Evolutionary conservation across 345 rosid species (phyloP), one percentile per base, ranked within the genome.

Genomic region (Diplotaxis tenuifolia): DNA sequence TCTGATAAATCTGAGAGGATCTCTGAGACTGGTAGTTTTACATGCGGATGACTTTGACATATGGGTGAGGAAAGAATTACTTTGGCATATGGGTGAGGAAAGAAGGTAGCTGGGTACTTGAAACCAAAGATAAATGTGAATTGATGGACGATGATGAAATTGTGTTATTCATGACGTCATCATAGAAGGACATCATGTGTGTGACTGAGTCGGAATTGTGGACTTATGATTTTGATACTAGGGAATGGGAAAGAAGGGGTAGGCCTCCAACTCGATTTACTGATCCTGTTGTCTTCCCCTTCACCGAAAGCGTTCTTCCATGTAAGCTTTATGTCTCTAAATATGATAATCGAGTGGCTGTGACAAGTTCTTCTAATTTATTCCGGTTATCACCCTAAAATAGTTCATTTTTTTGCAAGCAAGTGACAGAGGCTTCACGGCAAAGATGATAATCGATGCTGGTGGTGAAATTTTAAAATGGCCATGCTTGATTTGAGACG

Each of bases 271-370:
- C 32, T 10, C 65, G 20, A 12, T 29, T 5, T 57, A 6, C 6
- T 6, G 53, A 12, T 8, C 74, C 74, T 0, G 65, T 49, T 15
- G 47, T 62, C 9, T 67, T 61, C 32, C 19, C 77, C 1, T 78
- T 59, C 34, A 67, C 71, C 6, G 70, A 72, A 72, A 78, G 81
- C 53, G 65, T 78, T 54, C 66, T 78, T 53, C 70, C 77, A 62
- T 71, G 81, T 78, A 72, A 78, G 81, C 31, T 16, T 4, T 19
- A 2, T 34, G 12, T n/a, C 25, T 62, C 0, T 62, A 40, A 4
- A 50, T 42, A 42, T n/a, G n/a, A n/a, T n/a, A n/a, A n/a, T n/a
- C n/a, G n/a, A n/a, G n/a, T n/a, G n/a, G n/a, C n/a, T n/a, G n/a
- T n/a, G n/a, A n/a, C n/a, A n/a, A n/a, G n/a, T n/a, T n/a, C n/a